phyloP scores from a whole-genome alignment of 805 yeast genomes.

The Barnettozyma pratensis region DNA sequence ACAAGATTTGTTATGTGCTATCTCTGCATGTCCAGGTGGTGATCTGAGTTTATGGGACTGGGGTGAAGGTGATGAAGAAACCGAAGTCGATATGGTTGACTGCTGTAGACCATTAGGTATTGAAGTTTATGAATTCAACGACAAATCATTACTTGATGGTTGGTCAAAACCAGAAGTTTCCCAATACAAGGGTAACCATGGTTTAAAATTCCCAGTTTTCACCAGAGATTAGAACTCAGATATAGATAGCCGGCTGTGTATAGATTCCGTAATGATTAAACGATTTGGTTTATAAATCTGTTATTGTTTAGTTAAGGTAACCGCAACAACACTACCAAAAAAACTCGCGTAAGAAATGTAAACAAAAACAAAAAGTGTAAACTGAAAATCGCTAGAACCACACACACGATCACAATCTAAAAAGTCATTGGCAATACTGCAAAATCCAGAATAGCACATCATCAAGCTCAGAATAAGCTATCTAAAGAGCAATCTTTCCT shows the following conservation, averaged over 20 bases:
- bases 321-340: too few species aligned
- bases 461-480: too few species aligned
- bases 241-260: background rate
- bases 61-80: constrained; percentile 52
- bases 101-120: constrained; percentile 61
- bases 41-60: constrained; percentile 66
- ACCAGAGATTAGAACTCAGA: constrained; percentile 8
- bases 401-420: too few species aligned
- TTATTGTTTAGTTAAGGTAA: too few species aligned
- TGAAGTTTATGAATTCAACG: constrained; percentile 52
- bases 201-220: constrained; percentile 29
- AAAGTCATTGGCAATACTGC: too few species aligned
- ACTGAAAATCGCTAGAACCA: too few species aligned
- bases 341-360: background rate
- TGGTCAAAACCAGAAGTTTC: constrained; percentile 51
- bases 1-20: constrained; percentile 56
- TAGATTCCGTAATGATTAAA: background rate
- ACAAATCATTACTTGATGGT: constrained; percentile 37
- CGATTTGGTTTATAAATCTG: background rate
- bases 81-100: constrained; percentile 47
- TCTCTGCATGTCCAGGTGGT: constrained; percentile 68
- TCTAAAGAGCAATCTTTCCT: background rate
- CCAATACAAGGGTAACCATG: constrained; percentile 54
- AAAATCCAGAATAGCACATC: too few species aligned
- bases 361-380: background rate